Conservation (phyloP, 2,329 filamentous ascomycete genomes). For the Colletotrichum noveboracense region DNA sequence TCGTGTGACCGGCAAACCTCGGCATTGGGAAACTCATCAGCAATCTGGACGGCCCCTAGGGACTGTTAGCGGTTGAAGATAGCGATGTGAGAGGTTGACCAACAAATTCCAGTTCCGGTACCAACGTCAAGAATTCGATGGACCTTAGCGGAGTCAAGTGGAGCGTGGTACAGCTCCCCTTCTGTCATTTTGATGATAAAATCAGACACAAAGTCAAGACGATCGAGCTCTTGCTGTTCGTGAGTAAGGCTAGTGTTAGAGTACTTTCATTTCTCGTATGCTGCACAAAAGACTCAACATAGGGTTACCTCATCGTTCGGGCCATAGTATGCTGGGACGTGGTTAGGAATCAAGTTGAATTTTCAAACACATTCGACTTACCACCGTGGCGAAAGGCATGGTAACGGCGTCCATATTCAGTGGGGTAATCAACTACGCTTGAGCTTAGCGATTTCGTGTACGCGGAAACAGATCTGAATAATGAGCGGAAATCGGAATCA, state of each 20-base stretch:
- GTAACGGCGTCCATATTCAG: slow-evolving; percentile 1
- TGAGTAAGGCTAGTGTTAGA: neutral
- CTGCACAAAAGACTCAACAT: neutral
- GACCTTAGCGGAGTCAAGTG: neutral
- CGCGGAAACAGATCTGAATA: neutral
- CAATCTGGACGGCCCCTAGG: neutral
- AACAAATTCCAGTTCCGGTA: slow-evolving; percentile 67
- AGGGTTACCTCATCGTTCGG: slow-evolving; percentile 37
- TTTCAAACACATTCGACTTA: neutral
- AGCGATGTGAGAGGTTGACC: fast-evolving
- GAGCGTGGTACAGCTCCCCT: neutral
- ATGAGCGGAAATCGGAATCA: fast-evolving
- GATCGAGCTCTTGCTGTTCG: neutral
- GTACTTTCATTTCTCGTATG: no score
- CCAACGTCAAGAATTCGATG: slow-evolving; percentile 59
- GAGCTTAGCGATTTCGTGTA: neutral
- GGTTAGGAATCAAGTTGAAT: neutral
- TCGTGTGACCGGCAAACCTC: neutral
- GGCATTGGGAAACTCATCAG: neutral
- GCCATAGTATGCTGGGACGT: slow-evolving; percentile 29
- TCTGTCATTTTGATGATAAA: neutral
- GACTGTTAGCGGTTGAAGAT: neutral
- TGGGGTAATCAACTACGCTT: neutral
- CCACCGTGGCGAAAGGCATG: slow-evolving; percentile 10
- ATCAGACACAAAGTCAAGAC: neutral